Base-by-base conservation (phyloP, 176 grass and related monocot species). In the Dendrocalamus sinicus region DNA sequence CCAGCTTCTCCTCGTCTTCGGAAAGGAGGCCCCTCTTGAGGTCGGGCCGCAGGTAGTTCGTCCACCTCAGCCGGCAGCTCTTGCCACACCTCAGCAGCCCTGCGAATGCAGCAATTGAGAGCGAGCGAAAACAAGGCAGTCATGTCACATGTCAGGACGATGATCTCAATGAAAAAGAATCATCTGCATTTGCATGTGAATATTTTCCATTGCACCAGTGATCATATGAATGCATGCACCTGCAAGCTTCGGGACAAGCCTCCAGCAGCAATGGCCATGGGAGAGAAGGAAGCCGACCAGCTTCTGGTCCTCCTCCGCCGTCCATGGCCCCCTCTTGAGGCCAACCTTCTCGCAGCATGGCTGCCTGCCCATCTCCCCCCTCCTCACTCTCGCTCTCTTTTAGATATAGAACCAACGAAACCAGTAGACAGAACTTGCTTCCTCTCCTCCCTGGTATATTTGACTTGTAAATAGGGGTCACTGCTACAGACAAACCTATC, bases 51-150 rank as follows among this genome's bases (percentile, higher is more conserved):
- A 99, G 91, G 88, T 99, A 99, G 80, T 99, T 99, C 43, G 88
- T 92, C 97, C 97, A 99, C 48, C 97, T 39, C 37, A 99, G 86
- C 62, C 97, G 91, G 88, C 97, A 99, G 86, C 97, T 99, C 97
- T 99, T 99, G 6, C 94, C 94, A 55, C 97, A 99, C 86, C 97
- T 59, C 58, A 92, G 71, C 84, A 96, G 58, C 9, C 97, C 97
- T 90, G 83, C 28, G 24, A 23, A 30, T 15, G 15, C 6, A 26
- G n/a, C 60, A 8, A 20, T 39, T 6, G 9, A 19, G 61, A 17
- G 19, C 46, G 5, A 35, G 19, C 57, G 35, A 70, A 37, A 47
- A 47, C 45, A 54, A 24, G 58, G 58, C 22, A 61, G 58, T 24
- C 58, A 61, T 12, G n/a, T 61, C 58, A 24, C n/a, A 24, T 24